Evolutionary conservation across 257 asterid species (phyloP).

Genomic region (Echites panduratus): DNA sequence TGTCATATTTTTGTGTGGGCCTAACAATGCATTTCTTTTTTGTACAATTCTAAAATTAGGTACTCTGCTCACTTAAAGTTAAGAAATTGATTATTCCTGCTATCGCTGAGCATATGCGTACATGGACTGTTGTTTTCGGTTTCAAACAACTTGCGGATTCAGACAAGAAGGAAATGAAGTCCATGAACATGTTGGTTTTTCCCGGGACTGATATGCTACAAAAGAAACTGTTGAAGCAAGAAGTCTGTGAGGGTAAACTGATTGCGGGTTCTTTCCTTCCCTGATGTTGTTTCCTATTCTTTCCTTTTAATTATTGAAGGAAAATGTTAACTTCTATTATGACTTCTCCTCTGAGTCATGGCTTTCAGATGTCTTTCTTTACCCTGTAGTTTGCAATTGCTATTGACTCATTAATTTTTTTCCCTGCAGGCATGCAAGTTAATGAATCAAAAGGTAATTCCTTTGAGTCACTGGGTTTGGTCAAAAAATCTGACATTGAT

Average conservation of each 20-base stretch:
- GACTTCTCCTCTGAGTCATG: background rate
- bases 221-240: conserved; percentile 48
- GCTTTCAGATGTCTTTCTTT: background rate
- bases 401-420: conserved; percentile 13
- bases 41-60: conserved; percentile 37
- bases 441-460: conserved; percentile 25
- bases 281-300: background rate
- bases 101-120: conserved; percentile 74
- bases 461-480: conserved; percentile 25
- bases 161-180: conserved; percentile 55
- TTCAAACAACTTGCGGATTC: conserved; percentile 54
- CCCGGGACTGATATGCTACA: conserved; percentile 92
- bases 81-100: conserved; percentile 83
- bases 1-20: background rate
- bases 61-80: conserved; percentile 56
- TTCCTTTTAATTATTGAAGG: background rate
- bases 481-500: conserved; percentile 30
- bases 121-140: conserved; percentile 71
- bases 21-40: background rate
- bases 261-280: conserved; percentile 6
- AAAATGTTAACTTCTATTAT: background rate
- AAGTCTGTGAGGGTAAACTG: conserved; percentile 40
- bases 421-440: conserved; percentile 27
- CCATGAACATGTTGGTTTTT: conserved; percentile 78
- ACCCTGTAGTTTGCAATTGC: conserved; percentile 13